A percentile compares a stretch with the other conserved stretches of the same genome.
These are phyloP conservation scores for Beauveria sp. DNA, from an alignment of 2,329 filamentous ascomycete genomes.

Conservation along the genomic window DNA sequence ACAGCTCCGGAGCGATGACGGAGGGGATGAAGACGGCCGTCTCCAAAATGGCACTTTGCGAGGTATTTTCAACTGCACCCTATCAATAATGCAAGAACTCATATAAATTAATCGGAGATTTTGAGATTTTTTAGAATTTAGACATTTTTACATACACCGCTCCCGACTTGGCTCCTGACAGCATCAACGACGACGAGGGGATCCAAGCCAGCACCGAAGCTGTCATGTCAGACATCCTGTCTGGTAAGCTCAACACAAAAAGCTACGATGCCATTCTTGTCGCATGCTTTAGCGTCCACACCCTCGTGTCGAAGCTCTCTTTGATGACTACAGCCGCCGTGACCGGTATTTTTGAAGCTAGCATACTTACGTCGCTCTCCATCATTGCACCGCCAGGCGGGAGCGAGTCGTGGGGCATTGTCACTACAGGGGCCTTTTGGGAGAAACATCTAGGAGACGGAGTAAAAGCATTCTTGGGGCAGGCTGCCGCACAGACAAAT, in stretches of 20 bases:
- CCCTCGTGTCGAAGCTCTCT: conserved; percentile 57
- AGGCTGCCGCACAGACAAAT: conserved; percentile 25
- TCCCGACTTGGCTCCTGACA: conserved; percentile 52
- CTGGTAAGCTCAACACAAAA: conserved; percentile 26
- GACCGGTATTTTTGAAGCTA: conserved; percentile 79
- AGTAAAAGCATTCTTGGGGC: conserved; percentile 56
- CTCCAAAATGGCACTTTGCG: conserved; percentile 28
- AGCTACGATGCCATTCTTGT: conserved; percentile 71
- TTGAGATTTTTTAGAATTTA: conserved; percentile 28
- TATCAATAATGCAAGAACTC: too few relatives aligned
- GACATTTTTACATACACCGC: conserved; percentile 60
- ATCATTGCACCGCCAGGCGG: conserved; percentile 22
- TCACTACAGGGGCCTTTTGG: conserved; percentile 83
- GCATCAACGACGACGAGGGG: conserved; percentile 71
- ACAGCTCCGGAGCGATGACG: conserved; percentile 69
- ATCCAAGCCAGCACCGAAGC: conserved; percentile 54
- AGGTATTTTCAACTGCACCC: conserved; percentile 19
- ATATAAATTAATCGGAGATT: too few relatives aligned
- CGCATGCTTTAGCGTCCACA: conserved; percentile 82
- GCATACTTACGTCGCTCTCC: conserved; percentile 57
- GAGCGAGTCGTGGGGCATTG: conserved; percentile 67
- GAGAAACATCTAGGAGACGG: conserved; percentile 62
- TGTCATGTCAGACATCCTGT: conserved; percentile 49
- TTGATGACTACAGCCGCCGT: conserved; percentile 23
- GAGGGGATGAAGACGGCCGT: conserved; percentile 49